These are phyloP conservation scores for Phytophthora boehmeriae DNA, from an alignment of 352 stramenopile species.

Conservation along the genomic window DNA sequence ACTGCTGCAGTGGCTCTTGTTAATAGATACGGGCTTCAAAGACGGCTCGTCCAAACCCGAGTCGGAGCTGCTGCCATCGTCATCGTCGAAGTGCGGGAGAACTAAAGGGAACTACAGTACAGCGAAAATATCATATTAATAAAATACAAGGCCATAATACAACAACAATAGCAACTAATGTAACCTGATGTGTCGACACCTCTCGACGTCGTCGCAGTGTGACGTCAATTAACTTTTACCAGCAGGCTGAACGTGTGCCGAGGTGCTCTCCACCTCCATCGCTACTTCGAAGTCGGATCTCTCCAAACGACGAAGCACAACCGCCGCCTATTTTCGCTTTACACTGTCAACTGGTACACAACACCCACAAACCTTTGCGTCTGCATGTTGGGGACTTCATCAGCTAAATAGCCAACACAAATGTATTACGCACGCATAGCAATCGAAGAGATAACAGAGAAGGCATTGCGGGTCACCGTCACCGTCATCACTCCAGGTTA, in stretches of 20 bases:
- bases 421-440: constrained; percentile 19
- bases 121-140: not conserved
- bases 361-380: constrained; percentile 6
- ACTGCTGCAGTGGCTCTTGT: constrained; percentile 5
- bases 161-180: not conserved
- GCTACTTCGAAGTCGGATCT: not conserved
- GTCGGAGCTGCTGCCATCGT: constrained; percentile 59
- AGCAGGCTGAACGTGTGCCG: constrained; percentile 39
- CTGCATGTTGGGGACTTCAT: constrained; percentile 18
- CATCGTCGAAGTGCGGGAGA: constrained; percentile 75
- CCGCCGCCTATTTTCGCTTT: constrained; percentile 22
- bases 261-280: constrained; percentile 65
- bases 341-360: not conserved
- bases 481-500: constrained; percentile 14
- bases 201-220: constrained; percentile 45
- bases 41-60: constrained; percentile 34
- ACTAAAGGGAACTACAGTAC: constrained; percentile 44
- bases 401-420: constrained; percentile 37
- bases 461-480: not conserved
- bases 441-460: constrained; percentile 9
- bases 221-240: constrained; percentile 66
- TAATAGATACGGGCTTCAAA: not conserved
- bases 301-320: constrained; percentile 20
- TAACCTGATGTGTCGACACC: constrained; percentile 19
- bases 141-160: not conserved